Evolutionary conservation across 2,329 filamentous ascomycete species (phyloP), one percentile per base, ranked within the genome.

Genomic region (Clarireedia hainanense): DNA sequence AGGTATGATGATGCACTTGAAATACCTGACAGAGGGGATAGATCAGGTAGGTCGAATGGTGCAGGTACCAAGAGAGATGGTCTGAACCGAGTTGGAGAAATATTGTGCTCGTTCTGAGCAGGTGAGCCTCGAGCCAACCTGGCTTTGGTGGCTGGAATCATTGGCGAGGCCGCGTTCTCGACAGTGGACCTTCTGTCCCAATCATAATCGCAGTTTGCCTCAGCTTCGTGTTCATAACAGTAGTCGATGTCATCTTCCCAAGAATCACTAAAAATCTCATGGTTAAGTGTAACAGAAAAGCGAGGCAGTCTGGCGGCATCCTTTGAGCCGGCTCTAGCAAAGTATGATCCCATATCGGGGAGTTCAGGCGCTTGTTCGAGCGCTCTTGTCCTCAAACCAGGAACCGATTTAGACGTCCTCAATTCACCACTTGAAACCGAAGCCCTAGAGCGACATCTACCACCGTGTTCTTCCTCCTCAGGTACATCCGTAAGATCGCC

Each of bases 231-330:
- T 61, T 86, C 83, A 64, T 87, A 87, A 65, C 81, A 85, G 68
- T 85, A 87, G 65, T 87, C 84, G 58, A 87, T 86, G 59, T 82
- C 82, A 52, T 85, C 82, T 63, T 87, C 84, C 84, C 84, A 87
- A 61, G 73, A 70, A 47, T 83, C 62, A 3, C n/a, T 46, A 5
- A 48, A 36, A 10, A 50, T 17, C 12, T 24, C n/a, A 24, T 34
- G 37, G 14, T 43, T 50, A 7, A 37, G 20, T 15, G 52, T n/a
- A 14, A 42, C 17, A 20, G 20, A 24, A 23, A 46, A 46, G 5
- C 42, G 23, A 23, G 23, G 23, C 12, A 26, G 6, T 46, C 17
- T 42, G 43, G 37, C 10, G 23, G 37, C 14, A 17, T 42, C 40
- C 5, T 51, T 52, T 23, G 54, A 52, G 3, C 39, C 42, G 36